These are phyloP conservation scores for Fulvia fulva DNA, from an alignment of 2,329 filamentous ascomycete genomes.

Conservation along the genomic window DNA sequence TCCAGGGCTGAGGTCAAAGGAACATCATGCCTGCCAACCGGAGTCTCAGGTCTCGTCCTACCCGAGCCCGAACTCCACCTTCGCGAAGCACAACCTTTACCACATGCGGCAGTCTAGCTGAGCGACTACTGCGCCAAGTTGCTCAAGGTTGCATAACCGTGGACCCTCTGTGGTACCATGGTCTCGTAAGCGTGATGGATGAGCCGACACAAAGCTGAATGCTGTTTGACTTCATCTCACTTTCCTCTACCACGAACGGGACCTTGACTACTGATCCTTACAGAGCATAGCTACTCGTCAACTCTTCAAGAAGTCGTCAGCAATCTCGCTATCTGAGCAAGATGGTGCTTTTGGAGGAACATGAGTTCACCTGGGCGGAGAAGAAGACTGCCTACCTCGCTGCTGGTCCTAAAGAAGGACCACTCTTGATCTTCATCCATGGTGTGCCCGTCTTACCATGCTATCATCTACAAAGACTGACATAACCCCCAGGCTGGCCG, in stretches of 20 bases:
- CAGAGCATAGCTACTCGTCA: no score
- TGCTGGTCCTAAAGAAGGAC: conserved; percentile 25
- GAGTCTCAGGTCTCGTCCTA: neutral
- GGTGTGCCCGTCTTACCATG: conserved; percentile 8
- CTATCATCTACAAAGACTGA: neutral
- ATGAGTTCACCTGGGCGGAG: conserved; percentile 21
- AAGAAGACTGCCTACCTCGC: conserved; percentile 29
- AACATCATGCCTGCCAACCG: neutral
- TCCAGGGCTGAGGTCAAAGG: neutral
- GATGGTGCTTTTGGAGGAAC: conserved; percentile 13
- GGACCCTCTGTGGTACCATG: neutral
- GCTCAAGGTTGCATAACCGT: neutral
- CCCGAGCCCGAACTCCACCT: neutral
- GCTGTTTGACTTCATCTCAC: neutral
- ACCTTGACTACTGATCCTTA: no score
- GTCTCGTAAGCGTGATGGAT: neutral
- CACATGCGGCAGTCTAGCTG: neutral
- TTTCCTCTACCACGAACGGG: neutral
- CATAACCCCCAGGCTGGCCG: conserved; percentile 29
- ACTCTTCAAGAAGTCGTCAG: no score
- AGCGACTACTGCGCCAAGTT: neutral
- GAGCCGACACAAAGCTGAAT: neutral
- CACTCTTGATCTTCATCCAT: conserved; percentile 30
- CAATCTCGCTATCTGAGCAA: no score
- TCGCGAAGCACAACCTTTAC: neutral